Evolutionary conservation across 352 stramenopile genomes (phyloP).

Genomic region (Elongisporangium senticosum): DNA sequence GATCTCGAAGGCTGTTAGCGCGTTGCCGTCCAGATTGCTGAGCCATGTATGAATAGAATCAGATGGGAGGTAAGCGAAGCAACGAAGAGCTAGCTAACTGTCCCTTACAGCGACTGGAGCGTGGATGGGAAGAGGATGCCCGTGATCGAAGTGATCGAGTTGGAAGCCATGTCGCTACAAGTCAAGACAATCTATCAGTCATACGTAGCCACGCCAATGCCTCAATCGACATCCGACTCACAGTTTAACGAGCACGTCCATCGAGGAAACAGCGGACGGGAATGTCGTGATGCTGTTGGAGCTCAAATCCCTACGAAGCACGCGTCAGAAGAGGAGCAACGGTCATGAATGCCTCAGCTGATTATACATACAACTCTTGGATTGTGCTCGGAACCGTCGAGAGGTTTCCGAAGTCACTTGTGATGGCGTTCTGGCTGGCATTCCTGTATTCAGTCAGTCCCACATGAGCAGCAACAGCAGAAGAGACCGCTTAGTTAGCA

Average conservation of each 20-base stretch:
- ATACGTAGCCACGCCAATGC: background rate
- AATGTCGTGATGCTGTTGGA: slow-evolving; percentile 47
- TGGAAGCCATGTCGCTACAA: slow-evolving; percentile 53
- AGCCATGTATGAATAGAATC: slow-evolving; percentile 1
- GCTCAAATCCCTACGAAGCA: slow-evolving; percentile 46
- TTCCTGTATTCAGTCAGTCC: slow-evolving; percentile 16
- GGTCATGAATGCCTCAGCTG: background rate
- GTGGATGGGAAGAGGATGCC: slow-evolving; percentile 47
- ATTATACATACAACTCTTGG: slow-evolving; percentile 45
- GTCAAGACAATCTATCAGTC: background rate
- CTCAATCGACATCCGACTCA: slow-evolving; percentile 16
- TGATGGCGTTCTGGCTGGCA: slow-evolving; percentile 46
- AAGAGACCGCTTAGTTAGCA: background rate
- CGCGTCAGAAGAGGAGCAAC: background rate
- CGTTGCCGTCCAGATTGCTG: slow-evolving; percentile 33
- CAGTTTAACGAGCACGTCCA: slow-evolving; percentile 47
- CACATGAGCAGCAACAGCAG: background rate
- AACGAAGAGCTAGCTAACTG: too few species aligned
- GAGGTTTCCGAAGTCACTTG: slow-evolving; percentile 40
- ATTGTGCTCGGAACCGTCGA: slow-evolving; percentile 34
- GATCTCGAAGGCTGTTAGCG: slow-evolving; percentile 41
- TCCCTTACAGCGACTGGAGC: slow-evolving; percentile 27
- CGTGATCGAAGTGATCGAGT: slow-evolving; percentile 41
- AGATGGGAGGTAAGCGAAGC: slow-evolving; percentile 3
- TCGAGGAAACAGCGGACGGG: slow-evolving; percentile 31